Percentiles rank a stretch among this genome's conserved stretches.
phyloP scores from a whole-genome alignment of 2,329 filamentous ascomycete species.

The Sporothrix protearum region DNA sequence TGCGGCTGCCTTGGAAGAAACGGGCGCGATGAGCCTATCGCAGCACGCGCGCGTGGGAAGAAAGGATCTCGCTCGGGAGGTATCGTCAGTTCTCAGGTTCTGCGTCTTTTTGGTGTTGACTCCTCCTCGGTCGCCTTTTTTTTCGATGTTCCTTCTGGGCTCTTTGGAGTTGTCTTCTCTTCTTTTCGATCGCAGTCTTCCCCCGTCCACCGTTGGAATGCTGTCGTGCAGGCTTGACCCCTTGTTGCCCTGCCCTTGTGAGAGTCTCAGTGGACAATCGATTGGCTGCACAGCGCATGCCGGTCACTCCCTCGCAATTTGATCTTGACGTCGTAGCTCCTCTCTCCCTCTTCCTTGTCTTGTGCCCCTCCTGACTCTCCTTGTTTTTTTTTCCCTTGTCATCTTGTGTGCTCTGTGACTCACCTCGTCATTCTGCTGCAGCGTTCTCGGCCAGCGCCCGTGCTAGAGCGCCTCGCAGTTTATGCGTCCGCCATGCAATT shows the following conservation, averaged over 20 bases:
- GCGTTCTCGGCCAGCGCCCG: not conserved
- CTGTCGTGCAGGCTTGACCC: not conserved
- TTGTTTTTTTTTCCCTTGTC: not conserved
- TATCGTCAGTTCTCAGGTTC: conserved; percentile 1
- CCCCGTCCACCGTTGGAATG: conserved; percentile 2
- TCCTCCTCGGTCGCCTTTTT: conserved; percentile 5
- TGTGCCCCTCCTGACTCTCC: not conserved
- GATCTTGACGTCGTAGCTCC: not conserved
- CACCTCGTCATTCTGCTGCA: conserved; percentile 9
- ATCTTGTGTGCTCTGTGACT: not conserved
- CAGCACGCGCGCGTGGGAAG: not conserved
- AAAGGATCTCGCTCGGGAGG: not conserved
- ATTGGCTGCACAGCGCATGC: conserved; percentile 11
- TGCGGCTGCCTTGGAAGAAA: conserved; percentile 1
- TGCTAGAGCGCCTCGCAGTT: conserved; percentile 1
- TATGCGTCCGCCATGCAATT: not conserved
- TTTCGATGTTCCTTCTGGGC: not conserved
- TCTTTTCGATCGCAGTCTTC: not conserved
- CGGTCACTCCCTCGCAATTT: conserved; percentile 14
- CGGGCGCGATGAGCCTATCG: conserved; percentile 7
- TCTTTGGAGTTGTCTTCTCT: not conserved
- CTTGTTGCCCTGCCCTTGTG: not conserved
- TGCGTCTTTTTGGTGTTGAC: not conserved
- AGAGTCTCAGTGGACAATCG: not conserved
- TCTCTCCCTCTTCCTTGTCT: not conserved